phyloP scores from a whole-genome alignment of 306 rosid genomes.

The Prunus padus region DNA sequence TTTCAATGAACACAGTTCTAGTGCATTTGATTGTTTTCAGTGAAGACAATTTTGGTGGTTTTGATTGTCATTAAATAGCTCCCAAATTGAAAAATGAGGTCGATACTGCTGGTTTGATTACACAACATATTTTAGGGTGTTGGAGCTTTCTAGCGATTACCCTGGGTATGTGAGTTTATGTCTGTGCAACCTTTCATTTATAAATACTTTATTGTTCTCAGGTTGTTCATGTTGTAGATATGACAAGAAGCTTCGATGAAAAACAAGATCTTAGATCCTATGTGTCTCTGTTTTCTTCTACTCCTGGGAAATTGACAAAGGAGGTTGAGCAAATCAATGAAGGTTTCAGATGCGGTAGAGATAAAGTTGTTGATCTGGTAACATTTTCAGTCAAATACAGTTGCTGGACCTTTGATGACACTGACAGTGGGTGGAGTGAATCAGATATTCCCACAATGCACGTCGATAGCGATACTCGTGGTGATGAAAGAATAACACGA shows the following conservation, averaged over 20 bases:
- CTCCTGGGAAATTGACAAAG: slow-evolving; percentile 88
- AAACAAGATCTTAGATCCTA: slow-evolving; percentile 50
- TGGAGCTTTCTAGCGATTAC: not conserved
- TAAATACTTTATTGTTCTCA: slow-evolving; percentile 30
- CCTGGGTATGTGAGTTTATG: not conserved
- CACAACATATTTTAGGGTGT: not conserved
- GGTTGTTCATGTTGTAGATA: slow-evolving; percentile 94
- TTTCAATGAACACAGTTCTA: not conserved
- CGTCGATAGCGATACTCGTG: slow-evolving; percentile 42
- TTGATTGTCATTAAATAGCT: not conserved
- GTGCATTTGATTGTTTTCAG: too few species aligned
- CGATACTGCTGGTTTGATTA: not conserved
- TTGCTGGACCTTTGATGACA: slow-evolving; percentile 60
- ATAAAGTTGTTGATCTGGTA: slow-evolving; percentile 69
- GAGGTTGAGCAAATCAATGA: slow-evolving; percentile 72
- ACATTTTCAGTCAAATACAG: slow-evolving; percentile 77
- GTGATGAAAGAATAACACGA: slow-evolving; percentile 45
- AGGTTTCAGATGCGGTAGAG: slow-evolving; percentile 72
- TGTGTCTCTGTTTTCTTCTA: slow-evolving; percentile 71
- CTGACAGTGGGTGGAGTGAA: slow-evolving; percentile 61
- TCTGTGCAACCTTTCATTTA: not conserved
- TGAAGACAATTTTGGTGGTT: not conserved
- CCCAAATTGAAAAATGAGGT: not conserved
- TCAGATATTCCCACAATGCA: slow-evolving; percentile 65
- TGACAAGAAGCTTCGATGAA: slow-evolving; percentile 47